Evolutionary conservation across 2,329 filamentous ascomycete genomes (phyloP).

Genomic region (Xylaria sp.): DNA sequence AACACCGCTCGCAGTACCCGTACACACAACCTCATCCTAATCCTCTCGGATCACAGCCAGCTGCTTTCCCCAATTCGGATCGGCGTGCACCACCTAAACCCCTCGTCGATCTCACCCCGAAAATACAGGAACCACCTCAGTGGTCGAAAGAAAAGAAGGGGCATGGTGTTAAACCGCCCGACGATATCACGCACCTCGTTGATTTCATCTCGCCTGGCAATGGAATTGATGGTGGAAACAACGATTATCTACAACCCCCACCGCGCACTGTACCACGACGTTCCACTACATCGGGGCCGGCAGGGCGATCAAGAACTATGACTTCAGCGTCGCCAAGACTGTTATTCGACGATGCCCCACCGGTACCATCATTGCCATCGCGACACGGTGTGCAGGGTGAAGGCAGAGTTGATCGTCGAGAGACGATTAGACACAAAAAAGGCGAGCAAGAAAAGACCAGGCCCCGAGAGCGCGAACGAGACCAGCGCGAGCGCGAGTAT

Average conservation of each 20-base stretch:
- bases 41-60: conserved; percentile 40
- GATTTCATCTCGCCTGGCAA: conserved; percentile 46
- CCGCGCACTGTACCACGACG: conserved; percentile 44
- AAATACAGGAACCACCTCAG: conserved; percentile 47
- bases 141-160: conserved; percentile 47
- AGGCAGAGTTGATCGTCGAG: conserved; percentile 21
- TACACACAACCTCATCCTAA: conserved; percentile 35
- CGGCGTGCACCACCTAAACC: conserved; percentile 46
- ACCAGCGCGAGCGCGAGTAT: conserved; percentile 40
- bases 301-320: conserved; percentile 47
- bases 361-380: conserved; percentile 45
- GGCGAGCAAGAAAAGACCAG: conserved; percentile 38
- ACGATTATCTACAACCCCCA: conserved; percentile 38
- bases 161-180: conserved; percentile 49
- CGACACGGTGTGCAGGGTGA: conserved; percentile 8
- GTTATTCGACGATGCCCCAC: conserved; percentile 37
- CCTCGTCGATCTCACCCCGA: conserved; percentile 46
- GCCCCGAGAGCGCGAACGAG: conserved; percentile 38
- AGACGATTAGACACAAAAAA: conserved; percentile 31
- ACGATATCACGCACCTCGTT: conserved; percentile 48
- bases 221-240: conserved; percentile 25
- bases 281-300: conserved; percentile 36
- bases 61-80: conserved; percentile 39
- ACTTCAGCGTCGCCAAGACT: conserved; percentile 41
- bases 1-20: conserved; percentile 27